Conservation (phyloP, 164 flowering plant species). For the Macadamia tetraphylla region DNA sequence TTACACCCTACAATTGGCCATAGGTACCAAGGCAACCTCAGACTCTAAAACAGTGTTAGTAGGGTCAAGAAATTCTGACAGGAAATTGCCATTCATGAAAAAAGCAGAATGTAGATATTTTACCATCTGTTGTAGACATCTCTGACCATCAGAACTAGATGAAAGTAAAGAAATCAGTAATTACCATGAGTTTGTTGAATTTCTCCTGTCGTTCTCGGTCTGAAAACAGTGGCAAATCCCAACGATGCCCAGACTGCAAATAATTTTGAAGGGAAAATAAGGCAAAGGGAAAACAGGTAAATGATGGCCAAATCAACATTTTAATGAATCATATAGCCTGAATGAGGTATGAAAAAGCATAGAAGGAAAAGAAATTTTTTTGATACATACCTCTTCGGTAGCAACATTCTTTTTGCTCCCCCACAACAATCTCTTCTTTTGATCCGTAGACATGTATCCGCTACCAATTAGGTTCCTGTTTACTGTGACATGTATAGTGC, state of each 20-base stretch:
- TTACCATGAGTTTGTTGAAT: constrained; percentile 99
- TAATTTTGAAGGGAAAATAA: not conserved
- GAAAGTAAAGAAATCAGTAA: constrained; percentile 7
- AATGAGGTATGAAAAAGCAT: not conserved
- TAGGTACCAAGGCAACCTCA: constrained; percentile 95
- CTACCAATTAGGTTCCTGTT: constrained; percentile 75
- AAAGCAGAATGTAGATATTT: constrained; percentile 9
- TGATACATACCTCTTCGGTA: constrained; percentile 62
- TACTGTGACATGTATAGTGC: constrained; percentile 34
- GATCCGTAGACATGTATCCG: constrained; percentile 79
- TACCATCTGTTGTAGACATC: constrained; percentile 2
- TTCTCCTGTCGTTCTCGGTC: constrained; percentile 93
- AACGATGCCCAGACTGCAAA: constrained; percentile 54
- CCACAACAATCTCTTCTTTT: constrained; percentile 95
- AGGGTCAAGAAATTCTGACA: constrained; percentile 25
- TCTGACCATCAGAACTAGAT: not conserved
- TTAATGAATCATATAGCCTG: no score
- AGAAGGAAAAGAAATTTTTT: not conserved
- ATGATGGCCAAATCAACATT: no score
- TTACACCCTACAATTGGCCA: constrained; percentile 99
- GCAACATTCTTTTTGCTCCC: constrained; percentile 72
- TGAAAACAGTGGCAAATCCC: constrained; percentile 64
- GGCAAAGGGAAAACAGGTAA: not conserved
- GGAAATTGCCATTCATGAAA: constrained; percentile 13
- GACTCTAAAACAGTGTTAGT: constrained; percentile 96